Evolutionary conservation across 1,284 basidiomycete genomes (phyloP), one percentile per base, ranked within the genome.

Genomic region (Termitomyces sp.): DNA sequence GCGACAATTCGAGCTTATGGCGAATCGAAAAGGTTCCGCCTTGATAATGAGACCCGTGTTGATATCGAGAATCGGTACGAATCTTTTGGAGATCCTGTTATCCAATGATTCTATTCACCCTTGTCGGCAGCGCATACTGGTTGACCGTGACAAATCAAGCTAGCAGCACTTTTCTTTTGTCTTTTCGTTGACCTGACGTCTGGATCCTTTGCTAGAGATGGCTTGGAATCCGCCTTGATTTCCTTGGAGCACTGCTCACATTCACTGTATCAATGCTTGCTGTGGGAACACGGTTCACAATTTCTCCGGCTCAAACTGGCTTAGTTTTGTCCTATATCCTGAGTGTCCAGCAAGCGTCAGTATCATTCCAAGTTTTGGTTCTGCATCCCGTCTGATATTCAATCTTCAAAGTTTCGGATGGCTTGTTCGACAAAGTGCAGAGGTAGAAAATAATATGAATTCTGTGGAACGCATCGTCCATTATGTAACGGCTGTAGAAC

Each of bases 381-480:
- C 24, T 19, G 13, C 43, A 36, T 30, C 3, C 52, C n/a, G 24
- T 36, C 39, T 44, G 34, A 58, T 9, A 54, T 64, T 44, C 51
- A 43, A 24, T 48, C 7, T 36, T 7, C 31, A 13, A 13, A 83
- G 78, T 69, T 93, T 94, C 64, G 85, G 87, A 13, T 92, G 85
- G 88, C 79, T 93, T 65, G 84, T 94, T 46, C 83, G 90, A 21
- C 92, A 94, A 67, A 79, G 80, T 50, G 89, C 90, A 3, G 90
- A 94, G 65, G 85, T 93, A 13, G 91, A 95, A 70, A 94, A 95
- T 68, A 83, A 94, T 69, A 94, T 95, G 88, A 94, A 94, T 67
- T 86, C 87, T 24, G 90, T 94, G 4, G 93, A 96, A 69, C 85
- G 91, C 44, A 77, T 94, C 31, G 73, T 91, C 2, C 81, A 93